Conservation (phyloP, 2,329 filamentous ascomycete species). For the Pseudomassariella vexata region DNA sequence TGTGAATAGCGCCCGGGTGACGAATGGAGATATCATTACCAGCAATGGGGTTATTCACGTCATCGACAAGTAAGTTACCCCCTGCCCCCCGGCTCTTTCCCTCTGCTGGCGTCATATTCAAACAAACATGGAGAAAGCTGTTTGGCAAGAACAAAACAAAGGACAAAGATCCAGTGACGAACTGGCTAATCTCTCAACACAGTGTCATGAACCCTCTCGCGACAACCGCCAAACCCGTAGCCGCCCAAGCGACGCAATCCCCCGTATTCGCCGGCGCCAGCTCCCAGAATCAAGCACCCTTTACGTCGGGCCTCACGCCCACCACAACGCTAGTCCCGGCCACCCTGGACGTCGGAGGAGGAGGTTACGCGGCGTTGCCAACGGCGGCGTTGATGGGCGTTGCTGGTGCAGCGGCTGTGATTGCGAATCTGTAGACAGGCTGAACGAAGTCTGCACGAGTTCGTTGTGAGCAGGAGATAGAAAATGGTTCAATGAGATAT, state of each 20-base stretch:
- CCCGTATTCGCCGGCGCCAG: conserved; percentile 22
- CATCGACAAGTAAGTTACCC: conserved; percentile 26
- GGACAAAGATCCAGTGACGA: too few species aligned
- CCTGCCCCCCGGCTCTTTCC: conserved; percentile 19
- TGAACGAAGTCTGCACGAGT: too few species aligned
- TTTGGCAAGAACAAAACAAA: too few species aligned
- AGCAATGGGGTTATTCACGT: conserved; percentile 19
- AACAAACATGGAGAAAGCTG: background rate
- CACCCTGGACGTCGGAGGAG: conserved; percentile 14
- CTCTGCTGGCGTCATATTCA: conserved; percentile 24
- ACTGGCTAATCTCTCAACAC: conserved; percentile 9
- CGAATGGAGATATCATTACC: conserved; percentile 2
- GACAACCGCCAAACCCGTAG: conserved; percentile 21
- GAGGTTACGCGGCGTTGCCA: conserved; percentile 8
- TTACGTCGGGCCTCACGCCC: conserved; percentile 20
- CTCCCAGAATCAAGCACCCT: conserved; percentile 15
- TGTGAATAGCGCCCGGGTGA: conserved; percentile 4
- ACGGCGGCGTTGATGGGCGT: conserved; percentile 14
- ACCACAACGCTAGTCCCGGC: conserved; percentile 19
- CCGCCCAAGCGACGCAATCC: conserved; percentile 20
- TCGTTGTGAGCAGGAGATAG: too few species aligned
- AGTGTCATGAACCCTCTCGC: conserved; percentile 31
- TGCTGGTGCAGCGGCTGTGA: conserved; percentile 9
- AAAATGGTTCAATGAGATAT: too few species aligned
- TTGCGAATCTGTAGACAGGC: conserved; percentile 10